Conservation (phyloP, 768 basidiomycete genomes). For the Floccularia luteovirens region DNA sequence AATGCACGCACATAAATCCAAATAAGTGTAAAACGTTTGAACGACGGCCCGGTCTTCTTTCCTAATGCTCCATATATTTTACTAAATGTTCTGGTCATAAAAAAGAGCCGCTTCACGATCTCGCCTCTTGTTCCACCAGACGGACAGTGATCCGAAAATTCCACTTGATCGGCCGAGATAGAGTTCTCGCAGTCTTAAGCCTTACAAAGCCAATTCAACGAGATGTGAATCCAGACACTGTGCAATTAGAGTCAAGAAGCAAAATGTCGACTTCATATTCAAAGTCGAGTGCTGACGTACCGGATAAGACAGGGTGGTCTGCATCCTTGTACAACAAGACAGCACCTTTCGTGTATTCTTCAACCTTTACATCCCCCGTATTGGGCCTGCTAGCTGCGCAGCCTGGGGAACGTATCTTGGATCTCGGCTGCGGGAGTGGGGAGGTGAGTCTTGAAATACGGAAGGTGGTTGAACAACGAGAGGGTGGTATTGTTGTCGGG, state of each 20-base stretch:
- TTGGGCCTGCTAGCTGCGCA: conserved; percentile 52
- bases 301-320: conserved; percentile 42
- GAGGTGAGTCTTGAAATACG: conserved; percentile 61
- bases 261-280: not conserved
- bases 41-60: too few relatives aligned
- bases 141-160: not conserved
- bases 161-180: not conserved
- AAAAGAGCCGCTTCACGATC: too few relatives aligned
- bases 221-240: not conserved
- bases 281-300: conserved; percentile 6
- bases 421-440: conserved; percentile 81
- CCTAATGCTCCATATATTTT: too few relatives aligned
- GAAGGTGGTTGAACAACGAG: conserved; percentile 34
- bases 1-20: too few relatives aligned
- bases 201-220: not conserved
- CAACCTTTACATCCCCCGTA: conserved; percentile 44
- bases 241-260: not conserved
- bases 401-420: conserved; percentile 64
- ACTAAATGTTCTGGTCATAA: too few relatives aligned
- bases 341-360: conserved; percentile 63
- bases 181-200: not conserved
- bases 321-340: conserved; percentile 54
- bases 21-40: too few relatives aligned
- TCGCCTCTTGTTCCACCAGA: too few relatives aligned
- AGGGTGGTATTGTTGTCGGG: conserved; percentile 53